These are phyloP conservation scores for Lipomyces yamanashiensis DNA, from an alignment of 805 yeast species.

Conservation along the genomic window DNA sequence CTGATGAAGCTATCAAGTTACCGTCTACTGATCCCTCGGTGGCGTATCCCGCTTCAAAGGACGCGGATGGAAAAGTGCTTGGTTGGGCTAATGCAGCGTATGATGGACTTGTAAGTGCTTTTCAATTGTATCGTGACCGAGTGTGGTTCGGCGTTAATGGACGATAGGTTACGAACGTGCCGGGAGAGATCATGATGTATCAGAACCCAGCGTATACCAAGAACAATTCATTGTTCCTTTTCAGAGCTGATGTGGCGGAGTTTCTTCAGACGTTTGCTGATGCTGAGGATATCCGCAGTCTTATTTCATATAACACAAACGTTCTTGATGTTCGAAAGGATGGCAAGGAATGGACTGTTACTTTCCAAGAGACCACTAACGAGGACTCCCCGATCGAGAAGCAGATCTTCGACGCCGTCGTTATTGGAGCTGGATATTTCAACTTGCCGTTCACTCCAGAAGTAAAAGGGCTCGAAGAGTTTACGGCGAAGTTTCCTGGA, in stretches of 20 bases:
- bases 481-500: conserved; percentile 52
- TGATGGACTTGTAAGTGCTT: conserved; percentile 52
- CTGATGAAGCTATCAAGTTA: conserved; percentile 38
- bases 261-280: conserved; percentile 63
- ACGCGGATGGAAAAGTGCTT: conserved; percentile 38
- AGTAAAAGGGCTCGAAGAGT: conserved; percentile 57
- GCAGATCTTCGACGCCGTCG: conserved; percentile 60
- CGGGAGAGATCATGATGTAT: conserved; percentile 68
- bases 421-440: conserved; percentile 67
- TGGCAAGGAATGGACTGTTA: conserved; percentile 52
- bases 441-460: conserved; percentile 65
- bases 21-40: conserved; percentile 45
- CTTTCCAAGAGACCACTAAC: conserved; percentile 32
- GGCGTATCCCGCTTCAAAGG: conserved; percentile 34
- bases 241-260: conserved; percentile 60
- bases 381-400: conserved; percentile 4
- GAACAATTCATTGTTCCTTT: conserved; percentile 58
- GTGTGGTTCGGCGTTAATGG: neutral
- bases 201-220: conserved; percentile 53
- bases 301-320: conserved; percentile 54
- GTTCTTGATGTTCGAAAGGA: conserved; percentile 52
- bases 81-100: conserved; percentile 64
- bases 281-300: conserved; percentile 46
- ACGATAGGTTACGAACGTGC: conserved; percentile 61
- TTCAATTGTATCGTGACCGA: neutral